These are phyloP conservation scores for Teunomyces gatunensis DNA, from an alignment of 805 yeast genomes.

Conservation along the genomic window DNA sequence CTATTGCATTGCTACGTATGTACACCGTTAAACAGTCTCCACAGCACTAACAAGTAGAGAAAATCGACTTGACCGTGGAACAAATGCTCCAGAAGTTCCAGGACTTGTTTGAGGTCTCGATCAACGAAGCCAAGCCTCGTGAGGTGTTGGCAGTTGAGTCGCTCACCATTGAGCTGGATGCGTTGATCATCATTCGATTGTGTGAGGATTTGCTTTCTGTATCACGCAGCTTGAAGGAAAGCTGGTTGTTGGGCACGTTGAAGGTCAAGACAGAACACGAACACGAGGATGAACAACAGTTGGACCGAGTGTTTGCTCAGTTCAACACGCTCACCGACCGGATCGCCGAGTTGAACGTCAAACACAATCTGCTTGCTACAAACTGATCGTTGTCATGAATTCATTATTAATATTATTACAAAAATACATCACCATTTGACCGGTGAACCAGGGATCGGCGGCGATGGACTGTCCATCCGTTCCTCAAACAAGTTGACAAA, in stretches of 20 bases:
- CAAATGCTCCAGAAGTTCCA: slow-evolving; percentile 51
- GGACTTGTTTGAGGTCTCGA: slow-evolving; percentile 49
- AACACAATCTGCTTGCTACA: neutral
- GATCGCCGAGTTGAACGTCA: slow-evolving; percentile 17
- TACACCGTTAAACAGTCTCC: slow-evolving; percentile 7
- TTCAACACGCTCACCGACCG: slow-evolving; percentile 34
- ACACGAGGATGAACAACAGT: slow-evolving; percentile 15
- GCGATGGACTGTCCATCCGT: slow-evolving; percentile 10
- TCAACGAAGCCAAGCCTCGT: slow-evolving; percentile 38
- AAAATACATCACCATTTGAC: neutral
- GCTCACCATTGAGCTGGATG: slow-evolving; percentile 53
- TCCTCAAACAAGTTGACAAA: slow-evolving; percentile 44
- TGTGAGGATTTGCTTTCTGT: slow-evolving; percentile 52
- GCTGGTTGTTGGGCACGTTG: slow-evolving; percentile 57
- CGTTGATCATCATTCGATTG: slow-evolving; percentile 48
- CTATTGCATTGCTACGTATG: slow-evolving; percentile 40
- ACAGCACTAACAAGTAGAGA: slow-evolving; percentile 36
- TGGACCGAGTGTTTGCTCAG: slow-evolving; percentile 27
- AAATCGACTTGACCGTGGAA: slow-evolving; percentile 51
- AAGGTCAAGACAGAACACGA: slow-evolving; percentile 26
- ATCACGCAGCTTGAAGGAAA: slow-evolving; percentile 49
- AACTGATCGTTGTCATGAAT: neutral
- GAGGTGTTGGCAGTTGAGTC: slow-evolving; percentile 51
- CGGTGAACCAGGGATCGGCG: slow-evolving; percentile 5
- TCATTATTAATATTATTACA: slow-evolving; percentile 2